Base-by-base conservation (phyloP, 805 yeast species). In the Kuraishia hungarica region DNA sequence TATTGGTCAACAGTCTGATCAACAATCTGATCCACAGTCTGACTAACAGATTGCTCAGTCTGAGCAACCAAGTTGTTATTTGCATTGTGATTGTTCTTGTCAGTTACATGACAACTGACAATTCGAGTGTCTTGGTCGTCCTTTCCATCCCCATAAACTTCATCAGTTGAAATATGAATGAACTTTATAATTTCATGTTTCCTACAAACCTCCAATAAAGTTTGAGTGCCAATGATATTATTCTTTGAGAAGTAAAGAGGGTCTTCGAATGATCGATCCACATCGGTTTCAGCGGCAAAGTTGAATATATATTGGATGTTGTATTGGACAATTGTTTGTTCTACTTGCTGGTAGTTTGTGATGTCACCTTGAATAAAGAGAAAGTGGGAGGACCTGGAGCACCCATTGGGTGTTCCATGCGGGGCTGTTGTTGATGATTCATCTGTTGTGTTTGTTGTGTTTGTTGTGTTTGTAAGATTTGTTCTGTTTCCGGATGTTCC, bases 101-200 rank as follows among this genome's bases (percentile, higher is more conserved):
- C n/a, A n/a, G n/a, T n/a, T n/a, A n/a, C n/a, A n/a, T n/a, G n/a
- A n/a, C n/a, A n/a, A n/a, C n/a, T n/a, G n/a, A n/a, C n/a, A n/a
- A n/a, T n/a, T n/a, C n/a, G n/a, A n/a, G n/a, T n/a, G n/a, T n/a
- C n/a, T n/a, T n/a, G n/a, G n/a, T n/a, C n/a, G n/a, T n/a, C n/a
- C n/a, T n/a, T n/a, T n/a, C n/a, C n/a, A n/a, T n/a, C 83, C 1
- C 86, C 86, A 58, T 81, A 81, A 0, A 81, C 85, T 58, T 81
- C 86, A 61, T 81, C 86, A 0, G 86, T 81, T 10, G 85, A 81
- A 50, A 81, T 68, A 60, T 81, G 83, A 5, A 80, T 52, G 48
- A 78, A 68, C 15, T 61, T 54, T 19, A 52, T 56, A 10, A 69
- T 54, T 15, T 51, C 51, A 47, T 52, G 53, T 47, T 56, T 19